phyloP scores from a whole-genome alignment of 257 asterid genomes.

The Coffea eugenioides region DNA sequence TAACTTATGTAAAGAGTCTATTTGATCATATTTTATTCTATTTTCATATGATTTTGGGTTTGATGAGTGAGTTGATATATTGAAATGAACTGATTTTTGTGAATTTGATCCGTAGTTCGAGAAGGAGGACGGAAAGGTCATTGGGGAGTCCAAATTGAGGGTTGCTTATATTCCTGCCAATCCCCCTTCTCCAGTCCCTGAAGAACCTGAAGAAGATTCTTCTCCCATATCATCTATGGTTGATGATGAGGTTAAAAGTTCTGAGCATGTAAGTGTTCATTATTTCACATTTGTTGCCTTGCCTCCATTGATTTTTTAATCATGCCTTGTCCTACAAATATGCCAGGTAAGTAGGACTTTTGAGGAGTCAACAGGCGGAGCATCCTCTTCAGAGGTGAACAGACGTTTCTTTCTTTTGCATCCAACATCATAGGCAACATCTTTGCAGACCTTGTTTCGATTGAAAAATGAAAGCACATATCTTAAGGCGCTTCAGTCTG shows the following conservation, averaged over 20 bases:
- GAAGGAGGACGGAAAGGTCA: constrained; percentile 54
- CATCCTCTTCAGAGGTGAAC: constrained; percentile 51
- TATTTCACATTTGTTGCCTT: neutral
- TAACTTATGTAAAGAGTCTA: neutral
- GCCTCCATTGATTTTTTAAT: constrained; percentile 12
- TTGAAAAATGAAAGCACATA: neutral
- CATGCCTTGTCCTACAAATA: constrained; percentile 5
- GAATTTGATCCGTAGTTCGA: constrained; percentile 47
- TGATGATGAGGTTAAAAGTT: constrained; percentile 53
- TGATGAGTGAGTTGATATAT: neutral
- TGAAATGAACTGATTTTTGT: neutral
- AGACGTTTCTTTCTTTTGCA: neutral
- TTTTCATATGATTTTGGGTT: neutral
- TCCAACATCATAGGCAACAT: constrained; percentile 1
- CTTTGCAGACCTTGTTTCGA: neutral
- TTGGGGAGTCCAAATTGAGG: constrained; percentile 73
- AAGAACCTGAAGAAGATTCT: constrained; percentile 85
- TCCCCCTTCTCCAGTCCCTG: constrained; percentile 94
- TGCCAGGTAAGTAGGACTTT: constrained; percentile 52
- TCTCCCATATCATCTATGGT: constrained; percentile 62
- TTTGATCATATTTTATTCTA: neutral
- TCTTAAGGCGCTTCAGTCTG: neutral
- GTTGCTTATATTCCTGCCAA: constrained; percentile 79
- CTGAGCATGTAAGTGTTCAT: constrained; percentile 57
- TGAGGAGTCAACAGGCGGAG: constrained; percentile 42